Conservation (phyloP, 257 asterid genomes). For the Catharanthus roseus region DNA sequence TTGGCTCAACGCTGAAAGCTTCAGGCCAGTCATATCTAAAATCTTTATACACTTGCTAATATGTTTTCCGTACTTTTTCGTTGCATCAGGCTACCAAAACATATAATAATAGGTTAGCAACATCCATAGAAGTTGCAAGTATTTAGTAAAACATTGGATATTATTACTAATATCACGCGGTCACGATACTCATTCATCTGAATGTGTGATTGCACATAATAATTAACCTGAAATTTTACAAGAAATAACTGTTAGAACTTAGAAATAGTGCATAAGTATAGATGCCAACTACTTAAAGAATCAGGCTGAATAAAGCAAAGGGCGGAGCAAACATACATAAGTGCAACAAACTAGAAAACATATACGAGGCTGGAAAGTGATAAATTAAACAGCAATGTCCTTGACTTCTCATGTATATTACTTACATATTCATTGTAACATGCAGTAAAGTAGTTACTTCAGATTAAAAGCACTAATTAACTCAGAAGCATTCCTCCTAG, state of each 20-base stretch:
- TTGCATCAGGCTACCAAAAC: conserved; percentile 56
- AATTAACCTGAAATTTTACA: conserved; percentile 47
- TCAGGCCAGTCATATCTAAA: conserved; percentile 86
- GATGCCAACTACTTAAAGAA: background rate
- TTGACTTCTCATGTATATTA: background rate
- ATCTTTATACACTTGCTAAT: conserved; percentile 75
- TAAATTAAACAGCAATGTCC: too few relatives aligned
- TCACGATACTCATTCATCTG: conserved; percentile 95
- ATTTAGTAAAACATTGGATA: conserved; percentile 19
- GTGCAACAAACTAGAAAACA: background rate
- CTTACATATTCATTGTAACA: background rate
- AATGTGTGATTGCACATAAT: conserved; percentile 91
- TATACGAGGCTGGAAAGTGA: background rate
- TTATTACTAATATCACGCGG: conserved; percentile 77
- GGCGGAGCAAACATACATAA: background rate
- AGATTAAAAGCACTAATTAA: background rate
- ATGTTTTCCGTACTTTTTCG: conserved; percentile 51
- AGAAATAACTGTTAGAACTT: background rate
- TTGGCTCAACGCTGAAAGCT: conserved; percentile 81
- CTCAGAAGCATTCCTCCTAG: background rate
- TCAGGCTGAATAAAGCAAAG: background rate
- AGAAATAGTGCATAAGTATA: background rate
- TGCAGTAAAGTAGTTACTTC: background rate
- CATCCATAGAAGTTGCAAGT: conserved; percentile 4
- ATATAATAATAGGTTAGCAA: background rate